Evolutionary conservation across 108 stramenopile genomes (phyloP).

Genomic region (Skeletonema menzelii): DNA sequence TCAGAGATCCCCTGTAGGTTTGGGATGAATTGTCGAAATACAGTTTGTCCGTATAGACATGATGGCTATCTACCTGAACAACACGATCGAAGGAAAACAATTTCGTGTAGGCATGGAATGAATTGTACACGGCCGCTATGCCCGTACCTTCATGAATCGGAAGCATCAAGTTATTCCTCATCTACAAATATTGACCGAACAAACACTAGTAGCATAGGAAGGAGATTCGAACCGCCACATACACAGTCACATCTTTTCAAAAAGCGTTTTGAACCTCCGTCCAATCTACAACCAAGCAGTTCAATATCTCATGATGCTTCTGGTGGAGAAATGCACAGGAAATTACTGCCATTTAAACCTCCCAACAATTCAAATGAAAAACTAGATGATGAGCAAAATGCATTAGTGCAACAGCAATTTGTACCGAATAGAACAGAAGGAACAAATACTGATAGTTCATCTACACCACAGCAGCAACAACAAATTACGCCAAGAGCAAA

Average conservation of each 20-base stretch:
- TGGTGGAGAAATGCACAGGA: neutral
- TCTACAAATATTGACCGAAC: neutral
- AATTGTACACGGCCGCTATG: neutral
- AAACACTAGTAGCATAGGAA: neutral
- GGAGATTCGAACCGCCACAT: neutral
- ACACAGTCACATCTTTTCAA: neutral
- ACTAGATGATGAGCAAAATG: neutral
- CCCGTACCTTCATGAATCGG: neutral
- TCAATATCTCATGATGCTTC: neutral
- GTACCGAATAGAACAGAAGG: neutral
- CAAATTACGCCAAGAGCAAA: neutral
- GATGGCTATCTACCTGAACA: neutral
- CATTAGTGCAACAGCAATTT: neutral
- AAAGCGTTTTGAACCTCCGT: neutral
- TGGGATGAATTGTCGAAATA: neutral
- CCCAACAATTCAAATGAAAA: neutral
- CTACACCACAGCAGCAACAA: neutral
- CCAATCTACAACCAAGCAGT: neutral
- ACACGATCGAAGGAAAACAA: neutral
- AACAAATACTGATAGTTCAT: neutral
- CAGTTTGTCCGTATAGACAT: neutral
- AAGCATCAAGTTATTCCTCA: neutral
- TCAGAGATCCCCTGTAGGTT: neutral
- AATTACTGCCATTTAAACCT: neutral
- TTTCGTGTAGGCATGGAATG: neutral